Evolutionary conservation across 192 early-diverging fungal genomes (phyloP), one percentile per base, ranked within the genome.

Genomic region (Dissophora ornata): DNA sequence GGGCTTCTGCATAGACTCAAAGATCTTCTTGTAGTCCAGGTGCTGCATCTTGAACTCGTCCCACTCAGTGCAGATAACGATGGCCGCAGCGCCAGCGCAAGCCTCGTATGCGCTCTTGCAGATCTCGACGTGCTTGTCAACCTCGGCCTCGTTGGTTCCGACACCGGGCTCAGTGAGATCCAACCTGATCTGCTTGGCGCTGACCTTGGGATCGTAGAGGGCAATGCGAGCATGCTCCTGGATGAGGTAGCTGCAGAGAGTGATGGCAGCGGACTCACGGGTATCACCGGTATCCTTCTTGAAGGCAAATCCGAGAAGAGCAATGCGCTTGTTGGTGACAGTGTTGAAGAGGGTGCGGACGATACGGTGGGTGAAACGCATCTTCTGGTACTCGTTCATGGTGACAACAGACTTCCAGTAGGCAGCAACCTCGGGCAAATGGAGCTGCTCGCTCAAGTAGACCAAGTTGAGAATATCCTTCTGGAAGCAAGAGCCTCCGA

Each of bases 251-350:
- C 92, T 88, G 75, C 90, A 89, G 29, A 98, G 80, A 2, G 86
- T 88, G 42, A 94, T 95, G n/a, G 96, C 95, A 30, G 96, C 92
- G 32, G 92, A 92, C 82, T 96, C 94, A 55, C 96, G 87, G 33
- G 96, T 92, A 82, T 98, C 96, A 60, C 93, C 92, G 28, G 95
- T 98, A 65, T 95, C 91, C 80, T 92, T 94, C 85, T 98, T 98
- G 85, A 93, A 98, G 0, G 96, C 93, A 80, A 98, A 98, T 7
- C 96, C 96, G 51, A 94, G 83, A 25, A 95, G 79, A 5, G 91
- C 90, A 59, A 98, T 83, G 52, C 83, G 86, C 81, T 91, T 94
- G 75, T 92, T 87, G 21, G 89, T 87, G 67, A 96, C 88, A 28
- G 91, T 91, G 82, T 92, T 90, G 77, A 93, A 93, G 6, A 94